These are phyloP conservation scores for Oryza officinalis DNA, from an alignment of 176 grass and related monocot genomes.

Conservation along the genomic window DNA sequence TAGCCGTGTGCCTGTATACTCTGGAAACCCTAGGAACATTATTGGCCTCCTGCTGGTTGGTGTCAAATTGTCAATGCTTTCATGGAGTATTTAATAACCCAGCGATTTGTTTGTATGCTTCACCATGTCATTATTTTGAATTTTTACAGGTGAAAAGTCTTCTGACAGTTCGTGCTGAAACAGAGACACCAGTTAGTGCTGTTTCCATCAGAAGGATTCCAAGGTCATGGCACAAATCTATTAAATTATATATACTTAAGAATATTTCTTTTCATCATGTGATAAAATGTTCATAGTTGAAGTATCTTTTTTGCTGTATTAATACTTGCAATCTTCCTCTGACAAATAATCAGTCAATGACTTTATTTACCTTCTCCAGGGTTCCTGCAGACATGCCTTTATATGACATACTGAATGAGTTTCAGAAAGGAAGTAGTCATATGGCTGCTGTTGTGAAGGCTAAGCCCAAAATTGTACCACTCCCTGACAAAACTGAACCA, in stretches of 20 bases:
- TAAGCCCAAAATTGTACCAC: conserved; percentile 55
- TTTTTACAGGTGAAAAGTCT: conserved; percentile 95
- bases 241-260: conserved; percentile 26
- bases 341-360: conserved; percentile 23
- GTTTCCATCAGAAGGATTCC: conserved; percentile 99
- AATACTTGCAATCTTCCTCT: conserved; percentile 14
- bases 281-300: conserved; percentile 16
- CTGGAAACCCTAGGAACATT: conserved; percentile 86
- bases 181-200: conserved; percentile 98
- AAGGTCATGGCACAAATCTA: conserved; percentile 48
- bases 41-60: conserved; percentile 96
- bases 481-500: conserved; percentile 49
- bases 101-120: conserved; percentile 23
- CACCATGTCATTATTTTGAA: conserved; percentile 26
- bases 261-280: neutral
- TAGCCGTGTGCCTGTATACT: conserved; percentile 98
- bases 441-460: conserved; percentile 98
- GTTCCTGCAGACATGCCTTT: conserved; percentile 98
- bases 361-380: conserved; percentile 50
- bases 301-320: conserved; percentile 25
- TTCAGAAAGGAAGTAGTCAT: conserved; percentile 99
- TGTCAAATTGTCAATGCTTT: conserved; percentile 6
- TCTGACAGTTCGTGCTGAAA: conserved; percentile 98
- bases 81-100: neutral
- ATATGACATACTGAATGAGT: conserved; percentile 99